phyloP scores from a whole-genome alignment of 2,329 filamentous ascomycete species.

The Colletotrichum liriopes region DNA sequence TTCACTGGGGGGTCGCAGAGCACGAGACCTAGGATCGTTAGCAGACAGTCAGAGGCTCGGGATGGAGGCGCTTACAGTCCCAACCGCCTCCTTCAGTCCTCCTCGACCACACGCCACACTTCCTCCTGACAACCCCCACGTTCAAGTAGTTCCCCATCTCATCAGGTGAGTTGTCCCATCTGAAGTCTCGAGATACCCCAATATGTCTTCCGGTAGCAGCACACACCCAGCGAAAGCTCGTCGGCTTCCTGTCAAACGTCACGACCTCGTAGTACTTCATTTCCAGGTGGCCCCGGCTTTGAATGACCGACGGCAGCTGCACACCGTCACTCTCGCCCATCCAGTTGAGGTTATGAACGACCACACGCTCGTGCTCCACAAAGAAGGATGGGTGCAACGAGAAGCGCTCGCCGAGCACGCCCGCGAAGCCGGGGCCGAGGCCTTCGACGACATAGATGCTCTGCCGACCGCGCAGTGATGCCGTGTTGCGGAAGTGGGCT shows the following conservation, averaged over 20 bases:
- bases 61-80: slow-evolving; percentile 43
- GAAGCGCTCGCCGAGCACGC: slow-evolving; percentile 44
- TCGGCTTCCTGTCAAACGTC: slow-evolving; percentile 42
- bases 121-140: slow-evolving; percentile 45
- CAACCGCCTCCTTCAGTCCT: slow-evolving; percentile 41
- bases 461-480: slow-evolving; percentile 17
- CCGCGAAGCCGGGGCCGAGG: slow-evolving; percentile 44
- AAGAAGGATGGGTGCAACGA: slow-evolving; percentile 46
- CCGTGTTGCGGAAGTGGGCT: slow-evolving; percentile 21
- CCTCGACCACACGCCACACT: slow-evolving; percentile 46
- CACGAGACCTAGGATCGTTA: slow-evolving; percentile 41
- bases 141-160: slow-evolving; percentile 43
- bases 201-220: slow-evolving; percentile 47
- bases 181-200: slow-evolving; percentile 43
- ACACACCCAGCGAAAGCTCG: slow-evolving; percentile 46
- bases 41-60: not conserved
- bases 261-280: slow-evolving; percentile 47
- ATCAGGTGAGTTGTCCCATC: slow-evolving; percentile 31
- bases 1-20: slow-evolving; percentile 46
- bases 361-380: slow-evolving; percentile 48
- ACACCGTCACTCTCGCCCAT: slow-evolving; percentile 46
- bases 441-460: slow-evolving; percentile 47
- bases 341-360: slow-evolving; percentile 45
- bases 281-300: slow-evolving; percentile 38
- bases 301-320: slow-evolving; percentile 45